Evolutionary conservation across 1,139 yeast genomes (phyloP), one percentile per base, ranked within the genome.

Genomic region (Suhomyces coccinellae): DNA sequence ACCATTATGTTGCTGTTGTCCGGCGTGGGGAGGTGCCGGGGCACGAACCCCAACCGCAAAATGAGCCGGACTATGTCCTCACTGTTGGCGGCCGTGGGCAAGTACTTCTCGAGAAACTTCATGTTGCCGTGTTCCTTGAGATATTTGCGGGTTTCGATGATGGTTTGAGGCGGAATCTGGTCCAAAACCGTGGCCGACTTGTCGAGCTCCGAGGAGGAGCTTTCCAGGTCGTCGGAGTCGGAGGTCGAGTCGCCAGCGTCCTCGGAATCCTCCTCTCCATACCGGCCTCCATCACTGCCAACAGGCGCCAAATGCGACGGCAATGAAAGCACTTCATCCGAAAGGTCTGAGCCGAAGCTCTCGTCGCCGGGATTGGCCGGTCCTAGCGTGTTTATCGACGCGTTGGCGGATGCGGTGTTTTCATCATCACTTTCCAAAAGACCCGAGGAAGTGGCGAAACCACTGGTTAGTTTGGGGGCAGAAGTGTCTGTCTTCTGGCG

Each of bases 121-220:
- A 75, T 65, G 28, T 80, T 73, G 0, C 96, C 96, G 48, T 78
- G 63, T n/a, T 67, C 62, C 57, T 85, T 85, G 44, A 89, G 64
- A 53, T 59, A 82, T 46, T 71, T 68, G 47, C 93, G 75, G 1
- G 89, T 83, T 45, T 75, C 65, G 6, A 53, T 54, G 14, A 69
- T 58, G 7, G 46, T 47, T 33, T 48, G 47, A 1, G 57, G 57
- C 4, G 55, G 48, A 14, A 53, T 34, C 8, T 48, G 44, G 27
- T 48, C 49, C 27, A 46, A 36, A 8, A 44, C 45, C 7, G 47
- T 15, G 29, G 43, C 13, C 17, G 45, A 33, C 4, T 38, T 24
- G 29, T 44, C 47, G 8, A 36, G 22, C 14, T 33, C 43, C 11
- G 43, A 38, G 8, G 30, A 30, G 2, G 31, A 17, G 28, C 13